Evolutionary conservation across 2,329 filamentous ascomycete species (phyloP), one percentile per base, ranked within the genome.

Genomic region (Fusarium nygamai): DNA sequence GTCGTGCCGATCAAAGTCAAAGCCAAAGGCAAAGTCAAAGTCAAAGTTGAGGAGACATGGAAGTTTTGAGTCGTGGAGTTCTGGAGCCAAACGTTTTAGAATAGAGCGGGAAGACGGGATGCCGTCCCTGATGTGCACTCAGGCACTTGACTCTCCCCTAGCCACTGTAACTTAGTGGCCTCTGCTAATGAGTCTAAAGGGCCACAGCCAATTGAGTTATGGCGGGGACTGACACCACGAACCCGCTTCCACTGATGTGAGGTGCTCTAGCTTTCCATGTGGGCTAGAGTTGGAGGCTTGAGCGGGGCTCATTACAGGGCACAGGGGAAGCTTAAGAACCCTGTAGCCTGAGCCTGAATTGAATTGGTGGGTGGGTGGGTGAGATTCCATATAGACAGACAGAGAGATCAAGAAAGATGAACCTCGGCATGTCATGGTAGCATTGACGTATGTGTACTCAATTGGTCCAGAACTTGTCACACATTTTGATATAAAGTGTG

Each of bases 371-470:
- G 50, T 41, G 34, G 48, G 38, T 44, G 20, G 36, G 48, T 44
- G 36, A 61, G 59, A 61, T 61, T 61, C 48, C 29, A 43, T 39
- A 11, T 5, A 38, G 36, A 38, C 34, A 7, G 22, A 36, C 33
- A 34, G 31, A 48, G 31, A 50, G 41, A 22, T 60, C 31, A 38
- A 50, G 51, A 59, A 36, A 60, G 50, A 41, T 33, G 62, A 54
- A 36, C 67, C 61, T 71, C 67, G 67, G 67, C 67, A 61, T 61
- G 29, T 70, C 20, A 33, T 43, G 41, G 64, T 44, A 67, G 43
- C 61, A 50, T 41, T 47, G 24, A 56, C 31, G 36, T 24, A 29
- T 36, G 29, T 24, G n/a, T 36, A 36, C 33, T 38, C 31, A 31
- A 58, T 63, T 48, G 31, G 41, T 43, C 43, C 58, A 34, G 39